Evolutionary conservation across 345 rosid species (phyloP).

Genomic region (Pistacia integerrima): DNA sequence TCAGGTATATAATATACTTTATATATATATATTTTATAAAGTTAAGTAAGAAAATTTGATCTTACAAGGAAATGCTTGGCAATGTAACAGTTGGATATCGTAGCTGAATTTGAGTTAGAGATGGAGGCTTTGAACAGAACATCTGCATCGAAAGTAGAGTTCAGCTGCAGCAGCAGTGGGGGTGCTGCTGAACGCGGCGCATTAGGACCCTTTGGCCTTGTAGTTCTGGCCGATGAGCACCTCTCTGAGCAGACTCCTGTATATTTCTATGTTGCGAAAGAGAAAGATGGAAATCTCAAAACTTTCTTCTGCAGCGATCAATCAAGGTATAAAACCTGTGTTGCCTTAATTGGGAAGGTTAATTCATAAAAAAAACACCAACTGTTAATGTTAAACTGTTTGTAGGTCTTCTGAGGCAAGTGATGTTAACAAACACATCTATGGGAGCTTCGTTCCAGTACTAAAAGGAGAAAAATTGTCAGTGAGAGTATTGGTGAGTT

Average conservation of each 20-base stretch:
- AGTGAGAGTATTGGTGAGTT: conserved; percentile 66
- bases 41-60: neutral
- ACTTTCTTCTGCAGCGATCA: conserved; percentile 81
- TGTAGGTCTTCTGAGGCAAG: conserved; percentile 70
- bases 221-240: conserved; percentile 66
- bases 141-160: conserved; percentile 41
- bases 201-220: conserved; percentile 87
- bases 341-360: too few relatives aligned
- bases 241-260: conserved; percentile 82
- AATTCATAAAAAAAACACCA: neutral
- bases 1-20: conserved; percentile 44
- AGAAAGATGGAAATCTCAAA: conserved; percentile 51
- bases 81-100: conserved; percentile 56
- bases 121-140: conserved; percentile 47
- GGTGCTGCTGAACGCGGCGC: conserved; percentile 71
- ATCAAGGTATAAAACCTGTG: conserved; percentile 46
- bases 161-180: conserved; percentile 49
- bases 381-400: neutral
- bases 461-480: conserved; percentile 68
- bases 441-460: conserved; percentile 70
- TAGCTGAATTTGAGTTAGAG: conserved; percentile 70
- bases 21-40: too few relatives aligned
- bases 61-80: conserved; percentile 8
- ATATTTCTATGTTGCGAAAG: conserved; percentile 72
- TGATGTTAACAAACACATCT: conserved; percentile 57